A percentile compares a stretch with the other conserved stretches of the same genome.
Conservation (phyloP, 1,284 basidiomycete genomes). For the Melampsora occidentalis region DNA sequence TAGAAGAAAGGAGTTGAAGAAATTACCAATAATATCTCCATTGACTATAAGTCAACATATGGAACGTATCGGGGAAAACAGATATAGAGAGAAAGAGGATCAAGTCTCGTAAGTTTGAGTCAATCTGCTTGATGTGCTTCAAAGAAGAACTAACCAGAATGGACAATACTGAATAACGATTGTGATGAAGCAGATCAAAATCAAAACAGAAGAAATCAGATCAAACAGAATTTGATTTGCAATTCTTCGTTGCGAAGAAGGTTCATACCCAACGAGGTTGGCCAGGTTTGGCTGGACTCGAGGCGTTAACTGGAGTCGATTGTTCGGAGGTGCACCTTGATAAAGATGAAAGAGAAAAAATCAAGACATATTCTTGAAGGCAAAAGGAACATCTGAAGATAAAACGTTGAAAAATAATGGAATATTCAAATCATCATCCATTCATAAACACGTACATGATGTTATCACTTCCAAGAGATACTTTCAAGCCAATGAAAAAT, state of each 20-base stretch:
- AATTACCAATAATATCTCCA: slow-evolving; percentile 32
- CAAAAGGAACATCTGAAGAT: no score
- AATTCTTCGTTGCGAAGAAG: neutral
- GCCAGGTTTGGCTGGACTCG: slow-evolving; percentile 27
- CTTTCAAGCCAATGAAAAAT: no score
- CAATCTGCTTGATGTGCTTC: no score
- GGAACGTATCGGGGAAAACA: no score
- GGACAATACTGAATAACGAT: slow-evolving; percentile 19
- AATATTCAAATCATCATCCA: no score
- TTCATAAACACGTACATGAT: no score
- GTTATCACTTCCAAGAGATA: no score
- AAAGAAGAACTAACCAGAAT: slow-evolving; percentile 13
- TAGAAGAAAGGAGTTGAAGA: neutral
- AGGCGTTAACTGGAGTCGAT: slow-evolving; percentile 2
- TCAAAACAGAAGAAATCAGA: no score
- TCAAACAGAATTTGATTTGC: neutral
- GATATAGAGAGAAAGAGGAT: neutral
- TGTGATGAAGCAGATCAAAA: neutral
- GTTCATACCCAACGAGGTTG: slow-evolving; percentile 31
- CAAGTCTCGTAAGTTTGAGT: neutral
- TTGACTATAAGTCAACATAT: neutral
- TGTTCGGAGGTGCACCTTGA: neutral
- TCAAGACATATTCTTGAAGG: no score
- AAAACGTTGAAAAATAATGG: no score
- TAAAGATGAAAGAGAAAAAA: no score